A percentile compares a stretch with the other conserved stretches of the same genome.
Evolutionary conservation across 306 rosid species (phyloP).

Genomic region (Biancaea sappan): DNA sequence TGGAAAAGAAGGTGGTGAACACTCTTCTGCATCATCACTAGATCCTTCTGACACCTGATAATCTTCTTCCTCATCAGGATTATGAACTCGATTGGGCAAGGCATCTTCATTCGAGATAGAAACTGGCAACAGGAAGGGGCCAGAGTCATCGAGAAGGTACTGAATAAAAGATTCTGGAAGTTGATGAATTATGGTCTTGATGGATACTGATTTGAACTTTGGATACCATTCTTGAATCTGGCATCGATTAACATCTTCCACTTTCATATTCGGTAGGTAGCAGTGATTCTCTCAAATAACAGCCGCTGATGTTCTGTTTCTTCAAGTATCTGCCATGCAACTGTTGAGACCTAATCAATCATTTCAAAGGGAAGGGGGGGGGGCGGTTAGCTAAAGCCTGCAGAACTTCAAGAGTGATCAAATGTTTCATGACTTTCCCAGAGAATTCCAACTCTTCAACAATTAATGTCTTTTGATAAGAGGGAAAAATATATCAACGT

Average conservation of each 20-base stretch:
- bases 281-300: background rate
- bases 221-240: constrained; percentile 88
- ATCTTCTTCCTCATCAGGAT: constrained; percentile 67
- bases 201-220: constrained; percentile 61
- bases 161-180: constrained; percentile 75
- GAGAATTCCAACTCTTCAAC: background rate
- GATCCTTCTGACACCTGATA: constrained; percentile 69
- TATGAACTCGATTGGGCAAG: constrained; percentile 70
- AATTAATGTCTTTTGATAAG: background rate
- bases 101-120: constrained; percentile 81
- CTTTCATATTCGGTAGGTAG: constrained; percentile 48
- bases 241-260: constrained; percentile 64
- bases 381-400: background rate
- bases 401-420: background rate
- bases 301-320: background rate
- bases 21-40: constrained; percentile 59
- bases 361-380: background rate
- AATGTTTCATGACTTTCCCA: background rate
- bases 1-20: constrained; percentile 63
- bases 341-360: background rate
- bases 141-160: constrained; percentile 70
- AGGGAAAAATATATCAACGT: background rate
- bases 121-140: constrained; percentile 67
- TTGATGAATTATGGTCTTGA: constrained; percentile 64
- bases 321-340: constrained; percentile 31